Evolutionary conservation across 2,329 filamentous ascomycete species (phyloP).

Genomic region (Alternaria sp.): DNA sequence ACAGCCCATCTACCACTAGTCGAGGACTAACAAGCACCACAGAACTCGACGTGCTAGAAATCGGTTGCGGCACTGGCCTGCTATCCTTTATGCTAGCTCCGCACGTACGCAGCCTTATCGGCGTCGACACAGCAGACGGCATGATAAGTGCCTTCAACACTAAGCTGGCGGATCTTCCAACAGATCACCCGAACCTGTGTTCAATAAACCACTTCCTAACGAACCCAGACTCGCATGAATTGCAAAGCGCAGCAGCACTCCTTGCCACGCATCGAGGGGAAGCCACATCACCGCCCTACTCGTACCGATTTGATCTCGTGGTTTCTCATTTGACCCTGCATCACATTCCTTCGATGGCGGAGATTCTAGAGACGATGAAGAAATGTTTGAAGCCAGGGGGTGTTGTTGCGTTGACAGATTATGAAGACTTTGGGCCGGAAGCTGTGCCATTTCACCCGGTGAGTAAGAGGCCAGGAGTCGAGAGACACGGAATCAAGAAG

Average conservation of each 20-base stretch:
- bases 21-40: neutral
- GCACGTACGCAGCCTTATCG: slow-evolving; percentile 58
- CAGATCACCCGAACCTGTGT: slow-evolving; percentile 52
- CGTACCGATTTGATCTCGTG: slow-evolving; percentile 60
- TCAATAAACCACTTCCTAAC: slow-evolving; percentile 60
- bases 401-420: slow-evolving; percentile 64
- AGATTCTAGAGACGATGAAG: slow-evolving; percentile 57
- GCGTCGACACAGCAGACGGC: slow-evolving; percentile 63
- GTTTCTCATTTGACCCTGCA: slow-evolving; percentile 65
- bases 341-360: slow-evolving; percentile 60
- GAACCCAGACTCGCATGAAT: slow-evolving; percentile 57
- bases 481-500: slow-evolving; percentile 62
- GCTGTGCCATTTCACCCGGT: slow-evolving; percentile 63
- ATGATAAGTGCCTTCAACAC: slow-evolving; percentile 63
- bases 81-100: slow-evolving; percentile 62
- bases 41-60: slow-evolving; percentile 62
- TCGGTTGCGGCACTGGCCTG: slow-evolving; percentile 66
- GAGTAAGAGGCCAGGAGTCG: slow-evolving; percentile 63
- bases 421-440: slow-evolving; percentile 64
- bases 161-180: slow-evolving; percentile 52
- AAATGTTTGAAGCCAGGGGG: slow-evolving; percentile 61
- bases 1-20: neutral
- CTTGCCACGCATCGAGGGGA: slow-evolving; percentile 48
- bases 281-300: slow-evolving; percentile 34
- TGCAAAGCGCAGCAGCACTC: slow-evolving; percentile 41